Base-by-base conservation (phyloP, 768 basidiomycete species). In the Serendipita sp. region DNA sequence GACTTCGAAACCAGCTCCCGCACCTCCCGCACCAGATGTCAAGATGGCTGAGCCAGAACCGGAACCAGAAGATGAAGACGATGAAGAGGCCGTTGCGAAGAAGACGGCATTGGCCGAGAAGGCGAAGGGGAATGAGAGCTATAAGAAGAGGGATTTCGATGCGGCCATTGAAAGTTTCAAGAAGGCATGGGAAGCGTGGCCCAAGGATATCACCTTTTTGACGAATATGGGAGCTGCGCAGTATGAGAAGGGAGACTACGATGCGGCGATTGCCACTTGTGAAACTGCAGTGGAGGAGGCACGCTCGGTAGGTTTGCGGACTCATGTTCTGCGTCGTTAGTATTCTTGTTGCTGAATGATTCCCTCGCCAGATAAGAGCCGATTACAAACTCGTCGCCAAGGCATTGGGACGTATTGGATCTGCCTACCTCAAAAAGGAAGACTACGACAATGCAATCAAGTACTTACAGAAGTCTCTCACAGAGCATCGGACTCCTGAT, bases 211-310 rank as follows among this genome's bases (percentile, higher is more conserved):
- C 65, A 88, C 91, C 11, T 97, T 85, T 80, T 76, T 98, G 63
- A 92, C 92, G 56, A 53, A 17, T 62, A 26, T 63, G 11, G 56
- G 70, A 86, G 96, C 96, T 63, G 92, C 84, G 5, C 88, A 94
- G 74, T 93, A 92, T 69, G 96, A 99, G 75, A 80, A 95, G 72
- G 90, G 86, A 9, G 85, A 98, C 38, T 97, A 85, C 69, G 87
- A 91, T 74, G 86, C 89, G 71, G 82, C 83, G 63, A 94, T 99
- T 68, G 87, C 93, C 72, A 82, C 83, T 0, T 94, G 91, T 72
- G 85, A 96, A 69, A 94, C 91, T 74, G 95, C 96, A n/a, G 87
- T 91, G 45, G 96, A 98, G 13, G 90, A 97, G 70, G 96, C 92
- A 33, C 86, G 94, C 64, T 79, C 77, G 64, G 86, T 88, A 67